Evolutionary conservation across 2,329 filamentous ascomycete genomes (phyloP).

Genomic region (Fusarium decemcellulare): DNA sequence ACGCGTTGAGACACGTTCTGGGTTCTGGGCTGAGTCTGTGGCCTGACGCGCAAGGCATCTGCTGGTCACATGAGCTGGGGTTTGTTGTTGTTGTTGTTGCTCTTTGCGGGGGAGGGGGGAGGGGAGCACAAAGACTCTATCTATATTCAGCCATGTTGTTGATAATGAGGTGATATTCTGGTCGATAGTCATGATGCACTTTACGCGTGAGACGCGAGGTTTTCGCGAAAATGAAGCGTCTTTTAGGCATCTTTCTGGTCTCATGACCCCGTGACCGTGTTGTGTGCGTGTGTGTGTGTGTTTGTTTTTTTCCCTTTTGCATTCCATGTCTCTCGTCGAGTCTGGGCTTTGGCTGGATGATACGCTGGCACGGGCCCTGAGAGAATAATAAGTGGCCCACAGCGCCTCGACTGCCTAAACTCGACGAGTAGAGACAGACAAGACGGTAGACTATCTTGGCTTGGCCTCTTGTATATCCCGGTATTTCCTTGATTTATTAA

Average conservation of each 20-base stretch:
- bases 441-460: too few species aligned
- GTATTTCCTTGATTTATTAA: too few species aligned
- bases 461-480: too few species aligned
- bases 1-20: conserved; percentile 37
- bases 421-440: too few species aligned
- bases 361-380: too few species aligned
- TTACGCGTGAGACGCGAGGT: neutral
- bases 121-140: neutral
- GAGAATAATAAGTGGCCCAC: too few species aligned
- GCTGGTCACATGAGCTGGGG: conserved; percentile 11
- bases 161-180: neutral
- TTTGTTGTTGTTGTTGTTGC: neutral
- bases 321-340: too few species aligned
- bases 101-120: neutral
- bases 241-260: neutral
- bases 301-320: neutral
- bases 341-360: too few species aligned
- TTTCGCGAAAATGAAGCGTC: neutral
- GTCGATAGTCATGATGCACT: neutral
- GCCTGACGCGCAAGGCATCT: conserved; percentile 47
- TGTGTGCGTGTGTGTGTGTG: conserved; percentile 20
- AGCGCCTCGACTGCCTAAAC: too few species aligned
- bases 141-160: neutral
- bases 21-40: conserved; percentile 6
- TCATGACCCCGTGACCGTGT: conserved; percentile 3